Evolutionary conservation across 176 grass and related monocot genomes (phyloP).

Genomic region (Secale cereale): DNA sequence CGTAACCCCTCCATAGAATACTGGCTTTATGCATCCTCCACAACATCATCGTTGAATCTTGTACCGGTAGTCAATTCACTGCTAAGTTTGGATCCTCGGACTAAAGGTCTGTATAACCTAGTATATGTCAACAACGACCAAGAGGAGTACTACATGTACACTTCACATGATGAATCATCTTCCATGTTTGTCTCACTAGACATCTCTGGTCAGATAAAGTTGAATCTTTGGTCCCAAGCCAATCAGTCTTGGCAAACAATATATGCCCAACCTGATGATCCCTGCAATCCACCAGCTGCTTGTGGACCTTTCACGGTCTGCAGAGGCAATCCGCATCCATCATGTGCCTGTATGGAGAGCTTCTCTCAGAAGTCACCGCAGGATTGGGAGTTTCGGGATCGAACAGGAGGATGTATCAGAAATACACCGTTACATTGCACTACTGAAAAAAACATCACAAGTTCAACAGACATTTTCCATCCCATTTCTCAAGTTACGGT

Average conservation of each 20-base stretch:
- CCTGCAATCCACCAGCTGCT: background rate
- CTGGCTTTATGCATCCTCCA: background rate
- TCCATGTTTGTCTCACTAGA: background rate
- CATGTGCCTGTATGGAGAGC: background rate
- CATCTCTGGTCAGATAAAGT: constrained; percentile 4
- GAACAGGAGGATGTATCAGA: background rate
- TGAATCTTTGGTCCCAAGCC: background rate
- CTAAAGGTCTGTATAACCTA: background rate
- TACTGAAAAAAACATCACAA: background rate
- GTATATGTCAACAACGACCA: background rate
- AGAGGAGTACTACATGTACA: background rate
- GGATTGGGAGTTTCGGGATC: background rate
- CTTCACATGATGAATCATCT: background rate
- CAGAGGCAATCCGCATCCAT: background rate
- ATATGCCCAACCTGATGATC: background rate
- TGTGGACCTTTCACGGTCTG: background rate
- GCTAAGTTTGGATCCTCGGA: background rate
- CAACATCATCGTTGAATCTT: background rate
- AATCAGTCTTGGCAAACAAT: background rate
- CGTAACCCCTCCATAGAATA: background rate
- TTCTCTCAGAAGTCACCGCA: background rate
- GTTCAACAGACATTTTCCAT: background rate
- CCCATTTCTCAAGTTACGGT: background rate
- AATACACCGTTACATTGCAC: background rate
- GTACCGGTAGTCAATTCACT: background rate